Conservation (phyloP, 495 filamentous ascomycete genomes). For the Viridothelium virens region DNA sequence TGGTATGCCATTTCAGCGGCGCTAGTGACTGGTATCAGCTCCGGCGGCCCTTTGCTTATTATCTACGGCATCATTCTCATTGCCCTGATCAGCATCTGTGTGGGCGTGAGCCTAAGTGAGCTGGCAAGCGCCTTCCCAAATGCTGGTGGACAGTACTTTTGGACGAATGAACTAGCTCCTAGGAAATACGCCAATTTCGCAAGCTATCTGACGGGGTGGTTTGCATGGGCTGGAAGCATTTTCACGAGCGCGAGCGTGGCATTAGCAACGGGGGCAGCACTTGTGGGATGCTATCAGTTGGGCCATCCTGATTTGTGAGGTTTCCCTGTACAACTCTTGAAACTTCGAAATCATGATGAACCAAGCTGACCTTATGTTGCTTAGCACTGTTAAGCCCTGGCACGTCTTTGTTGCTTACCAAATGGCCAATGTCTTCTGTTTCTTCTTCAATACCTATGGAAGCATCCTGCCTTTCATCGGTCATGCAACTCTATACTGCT, state of each 20-base stretch:
- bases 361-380: conserved; percentile 13
- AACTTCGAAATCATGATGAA: neutral
- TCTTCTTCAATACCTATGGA: conserved; percentile 54
- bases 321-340: conserved; percentile 5
- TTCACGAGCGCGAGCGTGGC: conserved; percentile 54
- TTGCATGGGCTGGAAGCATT: conserved; percentile 51
- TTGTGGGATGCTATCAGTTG: conserved; percentile 52
- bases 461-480: conserved; percentile 45
- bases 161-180: conserved; percentile 53
- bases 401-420: conserved; percentile 46
- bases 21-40: conserved; percentile 52
- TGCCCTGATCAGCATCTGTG: conserved; percentile 47
- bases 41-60: conserved; percentile 52
- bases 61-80: conserved; percentile 55
- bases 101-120: conserved; percentile 50
- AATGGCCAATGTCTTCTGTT: conserved; percentile 48
- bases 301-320: conserved; percentile 50
- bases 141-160: conserved; percentile 58
- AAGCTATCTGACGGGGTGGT: conserved; percentile 51
- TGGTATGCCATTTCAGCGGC: conserved; percentile 57
- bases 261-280: conserved; percentile 44
- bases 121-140: conserved; percentile 53
- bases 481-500: conserved; percentile 44
- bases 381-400: conserved; percentile 47
- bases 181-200: conserved; percentile 44